Evolutionary conservation across 371 early-diverging fungal genomes (phyloP).

Genomic region (Spraguea lophii): DNA sequence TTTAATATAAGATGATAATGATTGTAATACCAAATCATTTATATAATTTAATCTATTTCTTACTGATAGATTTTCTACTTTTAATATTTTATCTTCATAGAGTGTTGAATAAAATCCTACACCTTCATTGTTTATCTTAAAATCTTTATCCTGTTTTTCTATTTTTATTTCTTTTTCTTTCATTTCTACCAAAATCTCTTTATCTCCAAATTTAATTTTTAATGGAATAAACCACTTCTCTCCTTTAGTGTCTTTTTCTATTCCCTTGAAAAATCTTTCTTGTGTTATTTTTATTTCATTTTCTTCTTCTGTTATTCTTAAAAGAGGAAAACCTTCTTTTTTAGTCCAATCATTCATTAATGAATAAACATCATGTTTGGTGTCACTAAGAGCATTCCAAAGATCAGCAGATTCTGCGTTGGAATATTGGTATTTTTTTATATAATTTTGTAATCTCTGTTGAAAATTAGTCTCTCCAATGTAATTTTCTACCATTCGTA

Average conservation of each 20-base stretch:
- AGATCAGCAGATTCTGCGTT: conserved; percentile 65
- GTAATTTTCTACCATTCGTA: conserved; percentile 65
- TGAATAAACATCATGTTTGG: conserved; percentile 52
- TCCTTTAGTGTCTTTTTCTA: background rate
- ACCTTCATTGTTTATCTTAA: conserved; percentile 23
- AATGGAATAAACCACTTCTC: conserved; percentile 13
- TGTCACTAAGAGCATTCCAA: conserved; percentile 56
- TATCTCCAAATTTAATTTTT: conserved; percentile 7
- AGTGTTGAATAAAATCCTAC: conserved; percentile 30
- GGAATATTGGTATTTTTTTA: conserved; percentile 55
- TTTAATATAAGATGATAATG: background rate
- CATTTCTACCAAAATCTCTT: conserved; percentile 3
- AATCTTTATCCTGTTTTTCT: background rate
- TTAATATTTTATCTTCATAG: conserved; percentile 15
- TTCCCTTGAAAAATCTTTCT: conserved; percentile 12
- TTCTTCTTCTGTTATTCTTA: background rate
- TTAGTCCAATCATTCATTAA: conserved; percentile 69
- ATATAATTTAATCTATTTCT: background rate
- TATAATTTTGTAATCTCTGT: conserved; percentile 57
- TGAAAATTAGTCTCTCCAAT: conserved; percentile 50
- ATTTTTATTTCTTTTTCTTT: background rate
- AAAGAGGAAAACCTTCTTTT: conserved; percentile 52
- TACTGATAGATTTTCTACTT: background rate
- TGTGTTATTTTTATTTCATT: conserved; percentile 5
- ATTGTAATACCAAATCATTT: background rate